Conservation (phyloP, 345 rosid genomes). For the Eucalyptus tenuipes region DNA sequence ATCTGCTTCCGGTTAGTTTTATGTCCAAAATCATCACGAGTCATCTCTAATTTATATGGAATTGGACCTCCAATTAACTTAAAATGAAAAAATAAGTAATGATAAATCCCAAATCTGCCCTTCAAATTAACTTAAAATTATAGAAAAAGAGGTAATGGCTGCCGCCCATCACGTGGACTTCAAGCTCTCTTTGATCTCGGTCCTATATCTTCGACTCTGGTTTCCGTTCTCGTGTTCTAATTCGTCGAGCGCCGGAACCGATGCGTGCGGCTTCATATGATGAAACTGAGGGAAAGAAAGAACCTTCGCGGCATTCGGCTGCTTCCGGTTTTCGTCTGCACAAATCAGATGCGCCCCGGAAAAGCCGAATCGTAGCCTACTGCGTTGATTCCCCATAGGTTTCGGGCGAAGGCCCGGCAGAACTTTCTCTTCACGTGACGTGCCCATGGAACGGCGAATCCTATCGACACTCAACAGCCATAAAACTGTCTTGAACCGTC, state of each 20-base stretch:
- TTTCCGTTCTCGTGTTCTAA: neutral
- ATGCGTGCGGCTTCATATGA: neutral
- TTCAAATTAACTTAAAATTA: too few relatives aligned
- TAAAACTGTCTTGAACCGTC: neutral
- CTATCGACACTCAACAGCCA: neutral
- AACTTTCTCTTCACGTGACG: neutral
- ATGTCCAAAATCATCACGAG: too few relatives aligned
- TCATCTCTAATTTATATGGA: too few relatives aligned
- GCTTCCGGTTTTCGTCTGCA: neutral
- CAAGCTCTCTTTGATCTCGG: neutral
- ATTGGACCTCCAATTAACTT: too few relatives aligned
- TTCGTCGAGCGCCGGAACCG: neutral
- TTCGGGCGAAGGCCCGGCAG: neutral
- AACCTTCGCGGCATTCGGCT: neutral
- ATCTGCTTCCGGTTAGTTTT: rapidly evolving
- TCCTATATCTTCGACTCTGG: neutral
- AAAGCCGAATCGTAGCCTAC: neutral
- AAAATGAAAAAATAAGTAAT: too few relatives aligned
- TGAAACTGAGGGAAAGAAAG: neutral
- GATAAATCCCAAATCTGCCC: too few relatives aligned
- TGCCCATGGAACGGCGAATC: neutral
- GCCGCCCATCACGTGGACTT: too few relatives aligned
- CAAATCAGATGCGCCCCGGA: neutral
- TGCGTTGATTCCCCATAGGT: neutral
- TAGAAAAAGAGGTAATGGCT: too few relatives aligned